phyloP scores from a whole-genome alignment of 78 protist species.

The Dictyostelium purpureum region DNA sequence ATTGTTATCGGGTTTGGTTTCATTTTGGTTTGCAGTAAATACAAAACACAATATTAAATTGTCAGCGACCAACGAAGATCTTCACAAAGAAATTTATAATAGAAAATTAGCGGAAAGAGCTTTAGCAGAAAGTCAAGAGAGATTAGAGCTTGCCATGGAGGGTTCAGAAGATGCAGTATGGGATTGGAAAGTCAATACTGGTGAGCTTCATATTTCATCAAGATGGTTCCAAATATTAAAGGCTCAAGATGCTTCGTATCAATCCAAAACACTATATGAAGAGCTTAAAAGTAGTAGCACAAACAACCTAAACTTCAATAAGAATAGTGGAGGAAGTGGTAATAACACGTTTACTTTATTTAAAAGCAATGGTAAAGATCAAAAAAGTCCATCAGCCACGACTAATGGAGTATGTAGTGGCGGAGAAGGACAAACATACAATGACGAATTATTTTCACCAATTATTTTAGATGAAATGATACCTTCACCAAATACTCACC shows the following conservation, averaged over 20 bases:
- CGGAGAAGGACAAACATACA: background rate
- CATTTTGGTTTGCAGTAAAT: constrained; percentile 66
- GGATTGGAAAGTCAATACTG: constrained; percentile 73
- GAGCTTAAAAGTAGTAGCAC: constrained; percentile 8
- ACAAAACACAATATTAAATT: constrained; percentile 47
- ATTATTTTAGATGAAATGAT: constrained; percentile 27
- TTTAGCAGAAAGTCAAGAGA: constrained; percentile 56
- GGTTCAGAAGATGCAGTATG: constrained; percentile 72
- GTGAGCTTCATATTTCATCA: constrained; percentile 47
- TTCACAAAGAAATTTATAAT: constrained; percentile 65
- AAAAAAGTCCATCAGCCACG: background rate
- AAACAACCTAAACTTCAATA: background rate
- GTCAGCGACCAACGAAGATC: constrained; percentile 52
- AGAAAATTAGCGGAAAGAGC: constrained; percentile 59
- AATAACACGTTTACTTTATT: background rate
- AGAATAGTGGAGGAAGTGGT: background rate
- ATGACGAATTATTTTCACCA: constrained; percentile 52
- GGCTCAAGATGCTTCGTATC: constrained; percentile 33
- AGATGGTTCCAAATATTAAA: constrained; percentile 67
- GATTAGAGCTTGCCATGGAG: constrained; percentile 74
- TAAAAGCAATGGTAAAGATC: background rate
- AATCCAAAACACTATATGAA: constrained; percentile 32
- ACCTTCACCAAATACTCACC: constrained; percentile 56
- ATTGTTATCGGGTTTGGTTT: constrained; percentile 21
- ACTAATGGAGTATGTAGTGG: background rate